Percentiles rank a stretch among this genome's conserved stretches.
Conservation (phyloP, 2,329 filamentous ascomycete species). For the Fusarium sp. region DNA sequence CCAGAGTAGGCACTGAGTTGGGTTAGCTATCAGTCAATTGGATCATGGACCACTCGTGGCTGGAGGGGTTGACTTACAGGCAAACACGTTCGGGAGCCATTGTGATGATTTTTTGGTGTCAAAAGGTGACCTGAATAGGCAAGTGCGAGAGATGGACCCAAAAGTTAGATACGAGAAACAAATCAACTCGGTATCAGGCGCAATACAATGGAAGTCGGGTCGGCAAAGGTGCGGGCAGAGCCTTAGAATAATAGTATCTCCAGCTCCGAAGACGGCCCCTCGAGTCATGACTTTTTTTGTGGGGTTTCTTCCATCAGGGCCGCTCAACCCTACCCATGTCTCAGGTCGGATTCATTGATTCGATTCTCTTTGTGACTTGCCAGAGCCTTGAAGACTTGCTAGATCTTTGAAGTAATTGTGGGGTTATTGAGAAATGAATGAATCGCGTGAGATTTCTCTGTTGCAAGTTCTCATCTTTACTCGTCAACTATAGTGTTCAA, state of each 20-base stretch:
- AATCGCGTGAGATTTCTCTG: background rate
- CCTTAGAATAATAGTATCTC: constrained; percentile 13
- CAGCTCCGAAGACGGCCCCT: constrained; percentile 9
- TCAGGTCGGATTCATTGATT: background rate
- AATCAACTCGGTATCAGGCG: constrained; percentile 2
- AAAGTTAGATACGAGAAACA: constrained; percentile 3
- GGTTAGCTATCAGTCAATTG: constrained; percentile 23
- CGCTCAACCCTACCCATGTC: constrained; percentile 10
- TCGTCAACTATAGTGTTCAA: background rate
- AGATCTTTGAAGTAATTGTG: background rate
- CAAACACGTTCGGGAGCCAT: constrained; percentile 41
- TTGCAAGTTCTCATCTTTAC: background rate
- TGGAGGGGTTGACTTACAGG: constrained; percentile 31
- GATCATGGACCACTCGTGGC: background rate
- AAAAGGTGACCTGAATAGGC: constrained; percentile 7
- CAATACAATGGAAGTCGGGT: constrained; percentile 6
- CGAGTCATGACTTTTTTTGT: background rate
- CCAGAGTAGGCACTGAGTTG: constrained; percentile 41
- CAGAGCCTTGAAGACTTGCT: background rate
- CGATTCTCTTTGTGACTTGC: background rate
- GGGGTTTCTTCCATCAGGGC: constrained; percentile 1
- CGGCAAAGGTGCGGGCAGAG: background rate
- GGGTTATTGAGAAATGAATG: background rate
- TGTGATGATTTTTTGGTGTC: constrained; percentile 7
- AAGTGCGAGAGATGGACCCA: constrained; percentile 12